Evolutionary conservation across 1,139 yeast species (phyloP).

Genomic region (Geotrichum aggregatum): DNA sequence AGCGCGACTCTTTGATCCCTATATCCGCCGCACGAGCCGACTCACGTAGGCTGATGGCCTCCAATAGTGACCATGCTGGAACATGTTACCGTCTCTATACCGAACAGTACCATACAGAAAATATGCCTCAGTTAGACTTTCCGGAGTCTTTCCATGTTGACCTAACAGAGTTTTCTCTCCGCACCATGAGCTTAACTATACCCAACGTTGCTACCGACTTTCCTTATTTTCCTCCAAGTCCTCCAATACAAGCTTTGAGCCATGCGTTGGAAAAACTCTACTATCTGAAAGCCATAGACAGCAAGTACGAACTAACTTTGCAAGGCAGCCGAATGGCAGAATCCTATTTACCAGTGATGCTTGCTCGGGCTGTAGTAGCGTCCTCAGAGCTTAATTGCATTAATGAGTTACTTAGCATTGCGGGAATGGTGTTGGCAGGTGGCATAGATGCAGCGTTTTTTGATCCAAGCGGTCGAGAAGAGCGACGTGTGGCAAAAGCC

Average conservation of each 20-base stretch:
- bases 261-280: slow-evolving; percentile 35
- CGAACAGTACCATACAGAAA: slow-evolving; percentile 71
- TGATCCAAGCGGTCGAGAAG: slow-evolving; percentile 68
- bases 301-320: slow-evolving; percentile 73
- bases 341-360: slow-evolving; percentile 30
- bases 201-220: slow-evolving; percentile 77
- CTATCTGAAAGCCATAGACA: slow-evolving; percentile 70
- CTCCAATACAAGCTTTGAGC: slow-evolving; percentile 48
- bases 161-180: slow-evolving; percentile 72
- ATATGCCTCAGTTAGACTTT: slow-evolving; percentile 66
- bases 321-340: slow-evolving; percentile 73
- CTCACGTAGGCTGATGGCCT: slow-evolving; percentile 46
- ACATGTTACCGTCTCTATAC: slow-evolving; percentile 86
- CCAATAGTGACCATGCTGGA: slow-evolving; percentile 49
- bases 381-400: slow-evolving; percentile 48
- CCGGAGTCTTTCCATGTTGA: slow-evolving; percentile 80
- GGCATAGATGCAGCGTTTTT: slow-evolving; percentile 70
- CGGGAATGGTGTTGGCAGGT: slow-evolving; percentile 72
- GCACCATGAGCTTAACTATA: slow-evolving; percentile 75
- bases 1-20: slow-evolving; percentile 20
- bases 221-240: slow-evolving; percentile 79
- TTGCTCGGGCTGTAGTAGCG: slow-evolving; percentile 25
- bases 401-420: slow-evolving; percentile 72
- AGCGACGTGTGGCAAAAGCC: slow-evolving; percentile 58
- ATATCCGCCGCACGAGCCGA: slow-evolving; percentile 27